Conservation (phyloP, 441 rosid species). For the Erysimum cheiri region DNA sequence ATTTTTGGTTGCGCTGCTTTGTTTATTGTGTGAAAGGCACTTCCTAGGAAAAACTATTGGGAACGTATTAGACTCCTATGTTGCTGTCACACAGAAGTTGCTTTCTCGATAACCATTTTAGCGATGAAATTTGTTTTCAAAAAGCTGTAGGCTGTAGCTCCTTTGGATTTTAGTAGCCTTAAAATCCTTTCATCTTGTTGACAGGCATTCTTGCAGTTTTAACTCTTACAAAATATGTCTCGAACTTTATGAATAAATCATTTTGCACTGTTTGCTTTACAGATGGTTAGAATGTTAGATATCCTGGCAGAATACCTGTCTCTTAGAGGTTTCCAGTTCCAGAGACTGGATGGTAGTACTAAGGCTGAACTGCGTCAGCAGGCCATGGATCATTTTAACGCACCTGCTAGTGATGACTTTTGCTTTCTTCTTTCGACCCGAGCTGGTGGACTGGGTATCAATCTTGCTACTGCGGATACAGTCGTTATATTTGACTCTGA, state of each 20-base stretch:
- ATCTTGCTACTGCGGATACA: constrained; percentile 99
- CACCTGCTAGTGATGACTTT: constrained; percentile 98
- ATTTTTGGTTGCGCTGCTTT: constrained; percentile 14
- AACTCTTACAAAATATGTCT: not conserved
- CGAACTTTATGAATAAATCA: constrained; percentile 16
- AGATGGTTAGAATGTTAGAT: constrained; percentile 99
- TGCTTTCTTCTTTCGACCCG: constrained; percentile 99
- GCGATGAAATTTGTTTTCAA: not conserved
- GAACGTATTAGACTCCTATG: constrained; percentile 1
- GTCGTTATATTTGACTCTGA: constrained; percentile 99
- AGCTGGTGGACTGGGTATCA: constrained; percentile 99
- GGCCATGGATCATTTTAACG: constrained; percentile 99
- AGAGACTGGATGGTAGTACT: constrained; percentile 99
- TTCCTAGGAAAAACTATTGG: not conserved
- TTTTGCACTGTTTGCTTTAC: constrained; percentile 41
- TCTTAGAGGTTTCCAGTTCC: constrained; percentile 92
- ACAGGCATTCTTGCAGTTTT: constrained; percentile 23
- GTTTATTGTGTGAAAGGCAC: not conserved
- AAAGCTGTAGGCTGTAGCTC: constrained; percentile 15
- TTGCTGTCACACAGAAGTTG: constrained; percentile 15
- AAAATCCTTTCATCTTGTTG: constrained; percentile 1
- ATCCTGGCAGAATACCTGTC: constrained; percentile 93
- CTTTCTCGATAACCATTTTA: constrained; percentile 17
- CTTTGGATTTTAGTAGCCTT: not conserved
- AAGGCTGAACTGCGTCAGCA: constrained; percentile 98